Evolutionary conservation across 1,284 basidiomycete genomes (phyloP).

Genomic region (Bjerkandera adusta): DNA sequence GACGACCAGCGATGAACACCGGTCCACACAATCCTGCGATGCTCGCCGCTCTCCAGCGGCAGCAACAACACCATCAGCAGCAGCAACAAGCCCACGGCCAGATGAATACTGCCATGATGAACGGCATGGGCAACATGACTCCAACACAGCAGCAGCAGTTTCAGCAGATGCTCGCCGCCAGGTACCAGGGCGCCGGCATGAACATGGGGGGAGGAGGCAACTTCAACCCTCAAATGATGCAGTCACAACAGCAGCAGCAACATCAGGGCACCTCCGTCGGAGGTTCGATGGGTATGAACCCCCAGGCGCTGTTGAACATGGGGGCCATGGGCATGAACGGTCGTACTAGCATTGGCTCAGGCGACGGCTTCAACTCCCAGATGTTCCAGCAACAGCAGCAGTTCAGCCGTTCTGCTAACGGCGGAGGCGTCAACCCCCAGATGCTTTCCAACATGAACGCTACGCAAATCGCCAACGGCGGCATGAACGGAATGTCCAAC

Average conservation of each 20-base stretch:
- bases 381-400: conserved; percentile 5
- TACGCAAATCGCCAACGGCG: conserved; percentile 1
- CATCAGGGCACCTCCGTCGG: neutral
- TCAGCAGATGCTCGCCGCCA: conserved; percentile 17
- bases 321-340: conserved; percentile 11
- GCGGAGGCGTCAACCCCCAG: conserved; percentile 12
- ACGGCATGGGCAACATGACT: conserved; percentile 11
- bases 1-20: conserved; percentile 14
- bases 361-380: conserved; percentile 14
- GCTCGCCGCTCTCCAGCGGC: conserved; percentile 30
- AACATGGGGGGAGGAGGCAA: conserved; percentile 2
- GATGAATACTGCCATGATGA: conserved; percentile 8
- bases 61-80: conserved; percentile 15
- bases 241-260: conserved; percentile 11
- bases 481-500: conserved; percentile 2
- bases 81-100: conserved; percentile 5
- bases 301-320: conserved; percentile 15
- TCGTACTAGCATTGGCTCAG: neutral
- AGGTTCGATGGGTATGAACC: conserved; percentile 11
- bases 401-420: neutral
- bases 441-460: conserved; percentile 2
- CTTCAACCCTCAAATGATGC: conserved; percentile 15
- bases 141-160: conserved; percentile 16
- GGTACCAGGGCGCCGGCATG: conserved; percentile 12
- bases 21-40: conserved; percentile 32